phyloP scores from a whole-genome alignment of 306 rosid genomes.

The Cucurbita argyrosperma region DNA sequence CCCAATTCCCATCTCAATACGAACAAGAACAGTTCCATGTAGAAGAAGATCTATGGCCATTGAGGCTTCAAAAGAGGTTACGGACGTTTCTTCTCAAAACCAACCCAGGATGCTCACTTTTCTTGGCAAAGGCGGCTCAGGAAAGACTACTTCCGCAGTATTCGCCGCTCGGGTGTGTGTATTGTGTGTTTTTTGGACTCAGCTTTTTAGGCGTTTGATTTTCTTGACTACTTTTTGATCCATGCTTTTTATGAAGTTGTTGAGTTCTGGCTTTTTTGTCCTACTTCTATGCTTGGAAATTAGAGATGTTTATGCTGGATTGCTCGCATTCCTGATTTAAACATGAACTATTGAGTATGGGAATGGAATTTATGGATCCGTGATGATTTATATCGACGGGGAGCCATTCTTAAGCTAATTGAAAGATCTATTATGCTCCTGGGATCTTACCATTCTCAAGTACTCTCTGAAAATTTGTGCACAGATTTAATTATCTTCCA shows the following conservation, averaged over 20 bases:
- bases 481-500: background rate
- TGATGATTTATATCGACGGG: background rate
- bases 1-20: background rate
- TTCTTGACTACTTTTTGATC: background rate
- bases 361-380: background rate
- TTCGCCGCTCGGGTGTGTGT: slow-evolving; percentile 68
- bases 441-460: background rate
- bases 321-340: background rate
- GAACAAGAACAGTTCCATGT: background rate
- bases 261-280: no score
- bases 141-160: slow-evolving; percentile 78
- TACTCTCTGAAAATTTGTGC: background rate
- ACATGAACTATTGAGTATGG: background rate
- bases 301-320: background rate
- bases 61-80: slow-evolving; percentile 22
- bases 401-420: background rate
- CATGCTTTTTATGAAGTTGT: no score
- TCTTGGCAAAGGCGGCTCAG: slow-evolving; percentile 93
- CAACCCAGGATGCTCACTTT: slow-evolving; percentile 59
- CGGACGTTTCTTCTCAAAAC: slow-evolving; percentile 12
- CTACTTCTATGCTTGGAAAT: background rate
- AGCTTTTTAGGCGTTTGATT: no score
- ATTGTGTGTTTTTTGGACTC: background rate
- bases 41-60: slow-evolving; percentile 4
- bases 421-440: background rate